These are phyloP conservation scores for Lipomyces starkeyi DNA, from an alignment of 805 yeast species.

Conservation along the genomic window DNA sequence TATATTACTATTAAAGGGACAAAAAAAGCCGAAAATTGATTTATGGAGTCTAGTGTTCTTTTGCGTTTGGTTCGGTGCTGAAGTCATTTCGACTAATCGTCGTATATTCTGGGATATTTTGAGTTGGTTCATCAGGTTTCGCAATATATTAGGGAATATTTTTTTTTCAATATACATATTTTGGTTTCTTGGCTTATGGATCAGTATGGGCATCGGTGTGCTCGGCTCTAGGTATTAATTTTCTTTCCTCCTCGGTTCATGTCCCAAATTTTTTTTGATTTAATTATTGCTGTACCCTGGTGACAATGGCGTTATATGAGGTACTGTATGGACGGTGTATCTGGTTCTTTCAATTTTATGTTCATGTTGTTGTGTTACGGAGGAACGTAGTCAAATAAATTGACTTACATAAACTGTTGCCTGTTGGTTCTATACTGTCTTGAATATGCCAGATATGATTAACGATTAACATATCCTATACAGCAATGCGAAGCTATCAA, in stretches of 20 bases:
- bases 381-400: not conserved
- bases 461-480: not conserved
- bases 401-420: not conserved
- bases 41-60: not conserved
- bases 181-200: not conserved
- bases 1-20: slow-evolving; percentile 17
- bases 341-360: not conserved
- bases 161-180: not conserved
- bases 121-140: not conserved
- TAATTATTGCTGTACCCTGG: not conserved
- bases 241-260: not conserved
- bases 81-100: not conserved
- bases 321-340: not conserved
- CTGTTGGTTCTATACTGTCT: not conserved
- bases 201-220: not conserved
- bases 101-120: slow-evolving; percentile 2
- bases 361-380: not conserved
- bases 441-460: not conserved
- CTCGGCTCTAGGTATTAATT: not conserved
- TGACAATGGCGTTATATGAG: not conserved
- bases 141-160: not conserved
- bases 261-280: not conserved
- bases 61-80: too few species aligned
- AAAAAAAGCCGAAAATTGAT: not conserved
- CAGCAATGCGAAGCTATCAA: not conserved